Percentiles rank a stretch among this genome's conserved stretches.
Evolutionary conservation across 2,329 filamentous ascomycete species (phyloP).

Genomic region (Hypoxylon sp.): DNA sequence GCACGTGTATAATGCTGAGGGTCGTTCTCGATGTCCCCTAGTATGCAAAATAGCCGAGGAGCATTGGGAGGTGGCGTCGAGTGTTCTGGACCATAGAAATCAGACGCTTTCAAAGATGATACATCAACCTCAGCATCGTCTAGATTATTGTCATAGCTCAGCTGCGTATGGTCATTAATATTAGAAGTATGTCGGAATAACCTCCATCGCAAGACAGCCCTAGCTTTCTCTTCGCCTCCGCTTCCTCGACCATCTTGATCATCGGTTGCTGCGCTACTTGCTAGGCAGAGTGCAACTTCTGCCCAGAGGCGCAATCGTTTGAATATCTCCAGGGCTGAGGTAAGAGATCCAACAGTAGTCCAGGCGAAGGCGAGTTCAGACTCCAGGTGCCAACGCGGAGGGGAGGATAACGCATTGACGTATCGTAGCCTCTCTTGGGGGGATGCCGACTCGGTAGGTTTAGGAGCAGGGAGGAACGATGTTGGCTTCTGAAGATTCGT

Average conservation of each 20-base stretch:
- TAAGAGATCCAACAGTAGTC: conserved; percentile 87
- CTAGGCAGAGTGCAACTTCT: conserved; percentile 92
- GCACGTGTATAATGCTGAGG: conserved; percentile 84
- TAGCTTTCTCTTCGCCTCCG: conserved; percentile 83
- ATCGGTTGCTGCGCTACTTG: conserved; percentile 71
- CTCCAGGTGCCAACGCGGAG: conserved; percentile 93
- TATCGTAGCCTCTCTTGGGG: conserved; percentile 84
- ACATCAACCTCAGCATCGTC: conserved; percentile 71
- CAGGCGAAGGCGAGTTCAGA: conserved; percentile 94
- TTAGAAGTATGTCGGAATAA: conserved; percentile 77
- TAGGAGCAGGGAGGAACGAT: conserved; percentile 85
- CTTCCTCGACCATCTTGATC: conserved; percentile 68
- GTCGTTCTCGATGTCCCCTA: conserved; percentile 88
- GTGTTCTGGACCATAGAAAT: conserved; percentile 75
- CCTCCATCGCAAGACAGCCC: conserved; percentile 80
- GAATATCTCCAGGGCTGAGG: conserved; percentile 95
- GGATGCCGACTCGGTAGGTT: conserved; percentile 82
- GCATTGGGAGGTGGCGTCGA: conserved; percentile 83
- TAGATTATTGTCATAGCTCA: conserved; percentile 58
- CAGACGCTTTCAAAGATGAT: conserved; percentile 67
- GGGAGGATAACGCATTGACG: conserved; percentile 85
- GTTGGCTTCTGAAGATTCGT: conserved; percentile 67
- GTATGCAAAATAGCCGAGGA: conserved; percentile 89
- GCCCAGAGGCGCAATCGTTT: conserved; percentile 94
- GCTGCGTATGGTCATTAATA: conserved; percentile 42